Evolutionary conservation across 208 protist genomes (phyloP).

Genomic region (Crithidia sp.): DNA sequence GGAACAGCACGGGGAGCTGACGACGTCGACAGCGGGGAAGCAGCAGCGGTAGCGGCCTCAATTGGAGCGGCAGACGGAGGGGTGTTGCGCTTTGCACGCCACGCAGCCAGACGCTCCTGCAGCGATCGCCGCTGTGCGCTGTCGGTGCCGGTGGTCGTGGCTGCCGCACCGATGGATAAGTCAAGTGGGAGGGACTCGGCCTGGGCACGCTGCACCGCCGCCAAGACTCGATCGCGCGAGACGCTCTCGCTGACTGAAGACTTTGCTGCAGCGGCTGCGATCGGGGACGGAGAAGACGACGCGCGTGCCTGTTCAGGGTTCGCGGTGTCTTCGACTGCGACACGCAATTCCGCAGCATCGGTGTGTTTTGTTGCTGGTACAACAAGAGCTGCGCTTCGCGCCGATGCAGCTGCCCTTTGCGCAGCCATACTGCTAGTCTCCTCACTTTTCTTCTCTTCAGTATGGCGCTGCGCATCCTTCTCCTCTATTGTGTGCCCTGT

Average conservation of each 20-base stretch:
- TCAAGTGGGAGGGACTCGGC: conserved; percentile 1
- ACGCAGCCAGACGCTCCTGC: conserved; percentile 51
- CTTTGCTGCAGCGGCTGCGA: too few relatives aligned
- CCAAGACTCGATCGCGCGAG: conserved; percentile 18
- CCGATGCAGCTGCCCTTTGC: too few relatives aligned
- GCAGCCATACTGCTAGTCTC: too few relatives aligned
- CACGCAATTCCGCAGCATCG: too few relatives aligned
- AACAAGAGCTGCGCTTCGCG: too few relatives aligned
- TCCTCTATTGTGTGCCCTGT: too few relatives aligned
- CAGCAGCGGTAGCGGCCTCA: not conserved
- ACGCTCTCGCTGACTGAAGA: not conserved
- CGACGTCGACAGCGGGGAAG: not conserved
- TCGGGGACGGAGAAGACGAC: too few relatives aligned
- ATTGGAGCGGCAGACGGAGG: not conserved
- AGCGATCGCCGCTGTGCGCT: conserved; percentile 12
- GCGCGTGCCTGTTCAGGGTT: too few relatives aligned
- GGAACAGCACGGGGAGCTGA: too few relatives aligned
- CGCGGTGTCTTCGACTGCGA: too few relatives aligned
- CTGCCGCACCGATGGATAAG: not conserved
- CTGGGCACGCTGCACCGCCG: conserved; percentile 14
- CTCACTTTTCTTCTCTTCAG: not conserved
- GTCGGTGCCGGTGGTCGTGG: not conserved
- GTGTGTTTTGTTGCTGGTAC: too few relatives aligned
- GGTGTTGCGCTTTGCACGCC: conserved; percentile 42
- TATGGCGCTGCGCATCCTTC: too few relatives aligned